Evolutionary conservation across 1,139 yeast species (phyloP).

Genomic region (Debaryomycetaceae sp.): DNA sequence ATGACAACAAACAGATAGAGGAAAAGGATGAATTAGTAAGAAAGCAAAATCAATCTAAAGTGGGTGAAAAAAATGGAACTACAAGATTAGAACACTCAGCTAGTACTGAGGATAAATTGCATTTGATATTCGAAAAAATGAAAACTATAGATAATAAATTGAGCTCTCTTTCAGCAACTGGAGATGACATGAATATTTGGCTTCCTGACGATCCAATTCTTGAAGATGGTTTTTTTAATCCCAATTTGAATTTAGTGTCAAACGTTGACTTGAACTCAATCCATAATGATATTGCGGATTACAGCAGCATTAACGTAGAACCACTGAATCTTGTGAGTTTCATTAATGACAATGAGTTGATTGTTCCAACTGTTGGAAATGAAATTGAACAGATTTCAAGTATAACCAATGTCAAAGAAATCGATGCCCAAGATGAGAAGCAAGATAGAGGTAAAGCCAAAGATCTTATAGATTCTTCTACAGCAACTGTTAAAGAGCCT

Average conservation of each 20-base stretch:
- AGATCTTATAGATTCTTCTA: neutral
- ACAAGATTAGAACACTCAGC: neutral
- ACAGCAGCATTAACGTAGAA: neutral
- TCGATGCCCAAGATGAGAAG: neutral
- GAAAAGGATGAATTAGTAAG: neutral
- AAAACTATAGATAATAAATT: conserved; percentile 16
- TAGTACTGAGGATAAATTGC: conserved; percentile 8
- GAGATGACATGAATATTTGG: neutral
- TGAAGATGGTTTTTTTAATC: neutral
- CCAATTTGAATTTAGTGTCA: neutral
- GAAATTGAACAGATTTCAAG: neutral
- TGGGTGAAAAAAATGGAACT: neutral
- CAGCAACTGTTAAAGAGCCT: neutral
- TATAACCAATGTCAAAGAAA: neutral
- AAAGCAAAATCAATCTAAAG: neutral
- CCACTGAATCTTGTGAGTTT: neutral
- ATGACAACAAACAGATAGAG: too few species aligned
- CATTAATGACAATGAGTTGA: neutral
- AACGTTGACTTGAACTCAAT: neutral
- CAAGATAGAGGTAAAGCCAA: neutral
- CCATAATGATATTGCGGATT: neutral
- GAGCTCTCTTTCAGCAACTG: conserved; percentile 4
- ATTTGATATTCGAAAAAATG: conserved; percentile 16
- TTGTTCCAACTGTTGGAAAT: neutral
- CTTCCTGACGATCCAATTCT: neutral